phyloP scores from a whole-genome alignment of 768 basidiomycete genomes.

The Imleria badia region DNA sequence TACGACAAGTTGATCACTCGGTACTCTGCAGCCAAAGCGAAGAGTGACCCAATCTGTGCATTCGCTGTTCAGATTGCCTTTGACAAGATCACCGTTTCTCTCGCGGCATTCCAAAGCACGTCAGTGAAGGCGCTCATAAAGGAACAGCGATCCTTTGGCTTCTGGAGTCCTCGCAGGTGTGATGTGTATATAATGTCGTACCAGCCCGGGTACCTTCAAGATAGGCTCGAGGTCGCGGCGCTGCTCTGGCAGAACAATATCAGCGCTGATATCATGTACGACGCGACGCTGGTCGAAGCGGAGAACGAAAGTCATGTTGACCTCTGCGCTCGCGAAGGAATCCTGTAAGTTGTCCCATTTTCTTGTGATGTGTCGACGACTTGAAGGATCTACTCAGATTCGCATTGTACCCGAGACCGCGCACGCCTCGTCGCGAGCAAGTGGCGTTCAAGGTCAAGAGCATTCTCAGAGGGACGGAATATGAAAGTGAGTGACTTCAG shows the following conservation, averaged over 20 bases:
- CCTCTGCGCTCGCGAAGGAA: constrained; percentile 75
- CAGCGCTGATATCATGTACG: constrained; percentile 88
- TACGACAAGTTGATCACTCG: constrained; percentile 71
- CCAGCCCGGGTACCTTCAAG: constrained; percentile 70
- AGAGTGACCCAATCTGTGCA: constrained; percentile 57
- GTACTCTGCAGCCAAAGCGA: constrained; percentile 55
- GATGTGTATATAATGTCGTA: constrained; percentile 86
- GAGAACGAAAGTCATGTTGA: constrained; percentile 69
- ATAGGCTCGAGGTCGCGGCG: constrained; percentile 74
- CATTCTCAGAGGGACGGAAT: constrained; percentile 73
- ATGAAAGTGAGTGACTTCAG: constrained; percentile 51
- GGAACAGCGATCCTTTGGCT: constrained; percentile 81
- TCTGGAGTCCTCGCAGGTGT: constrained; percentile 86
- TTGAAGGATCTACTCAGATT: constrained; percentile 51
- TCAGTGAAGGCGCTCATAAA: constrained; percentile 70
- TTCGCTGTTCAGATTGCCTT: constrained; percentile 75
- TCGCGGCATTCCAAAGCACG: constrained; percentile 66
- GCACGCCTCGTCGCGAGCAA: constrained; percentile 55
- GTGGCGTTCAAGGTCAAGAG: constrained; percentile 81
- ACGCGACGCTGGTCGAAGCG: constrained; percentile 59
- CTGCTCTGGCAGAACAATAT: constrained; percentile 80
- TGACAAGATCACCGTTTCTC: constrained; percentile 69
- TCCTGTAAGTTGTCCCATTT: constrained; percentile 53
- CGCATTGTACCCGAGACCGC: constrained; percentile 52
- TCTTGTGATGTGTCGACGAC: constrained; percentile 13